Percentiles rank a stretch among this genome's conserved stretches.
These are phyloP conservation scores for Neurospora sp. DNA, from an alignment of 495 filamentous ascomycete genomes.

Conservation along the genomic window DNA sequence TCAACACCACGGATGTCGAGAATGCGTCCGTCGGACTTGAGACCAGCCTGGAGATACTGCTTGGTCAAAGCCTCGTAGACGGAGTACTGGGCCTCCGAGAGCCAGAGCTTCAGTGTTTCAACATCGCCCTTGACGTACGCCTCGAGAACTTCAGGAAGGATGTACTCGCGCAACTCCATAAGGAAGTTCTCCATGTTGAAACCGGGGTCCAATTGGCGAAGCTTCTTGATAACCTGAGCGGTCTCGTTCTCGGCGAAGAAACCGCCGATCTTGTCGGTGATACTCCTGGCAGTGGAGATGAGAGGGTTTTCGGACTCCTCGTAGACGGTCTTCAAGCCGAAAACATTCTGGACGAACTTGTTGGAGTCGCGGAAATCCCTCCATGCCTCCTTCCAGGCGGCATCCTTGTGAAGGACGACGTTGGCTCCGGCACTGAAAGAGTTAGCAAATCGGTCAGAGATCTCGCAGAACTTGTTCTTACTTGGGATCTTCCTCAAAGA, in stretches of 20 bases:
- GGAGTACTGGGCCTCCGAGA: slow-evolving; percentile 85
- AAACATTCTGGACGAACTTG: slow-evolving; percentile 79
- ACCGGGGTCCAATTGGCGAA: slow-evolving; percentile 88
- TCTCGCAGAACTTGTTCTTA: slow-evolving; percentile 35
- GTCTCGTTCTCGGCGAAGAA: slow-evolving; percentile 99
- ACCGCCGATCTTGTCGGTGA: slow-evolving; percentile 82
- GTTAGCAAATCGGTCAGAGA: slow-evolving; percentile 8
- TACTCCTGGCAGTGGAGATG: slow-evolving; percentile 83
- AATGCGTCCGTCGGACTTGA: slow-evolving; percentile 89
- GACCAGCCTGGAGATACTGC: slow-evolving; percentile 84
- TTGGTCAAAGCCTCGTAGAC: slow-evolving; percentile 90
- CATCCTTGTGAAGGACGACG: slow-evolving; percentile 90
- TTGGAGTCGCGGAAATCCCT: slow-evolving; percentile 79
- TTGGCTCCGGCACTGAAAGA: slow-evolving; percentile 73
- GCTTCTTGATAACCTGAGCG: slow-evolving; percentile 91
- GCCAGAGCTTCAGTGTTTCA: slow-evolving; percentile 85
- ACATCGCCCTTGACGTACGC: slow-evolving; percentile 95
- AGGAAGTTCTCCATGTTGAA: slow-evolving; percentile 94
- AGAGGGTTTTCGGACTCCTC: slow-evolving; percentile 95
- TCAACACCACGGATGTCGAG: slow-evolving; percentile 92
- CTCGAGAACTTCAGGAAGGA: slow-evolving; percentile 91
- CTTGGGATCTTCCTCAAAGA: slow-evolving; percentile 77
- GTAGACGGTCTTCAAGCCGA: slow-evolving; percentile 72
- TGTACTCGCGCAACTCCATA: slow-evolving; percentile 92
- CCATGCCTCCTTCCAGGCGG: slow-evolving; percentile 94